These are phyloP conservation scores for Cercospora zeina DNA, from an alignment of 2,329 filamentous ascomycete genomes.

Conservation along the genomic window DNA sequence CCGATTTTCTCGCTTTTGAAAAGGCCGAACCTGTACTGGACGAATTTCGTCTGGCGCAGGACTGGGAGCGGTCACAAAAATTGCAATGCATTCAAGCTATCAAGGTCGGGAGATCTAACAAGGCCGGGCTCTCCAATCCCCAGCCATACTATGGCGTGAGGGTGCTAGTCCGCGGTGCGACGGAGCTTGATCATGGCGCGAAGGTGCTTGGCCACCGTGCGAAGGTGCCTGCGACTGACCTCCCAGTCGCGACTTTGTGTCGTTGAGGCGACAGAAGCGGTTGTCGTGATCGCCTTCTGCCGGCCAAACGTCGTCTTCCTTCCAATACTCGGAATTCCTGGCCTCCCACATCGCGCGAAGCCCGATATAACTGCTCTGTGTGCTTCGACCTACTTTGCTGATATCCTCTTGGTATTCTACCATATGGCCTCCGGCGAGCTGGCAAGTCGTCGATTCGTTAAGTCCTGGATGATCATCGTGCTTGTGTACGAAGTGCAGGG, in stretches of 20 bases:
- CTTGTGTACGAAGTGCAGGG: not conserved
- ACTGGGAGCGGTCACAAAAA: not conserved
- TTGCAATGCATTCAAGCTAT: not conserved
- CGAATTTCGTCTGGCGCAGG: not conserved
- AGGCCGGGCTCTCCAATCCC: not conserved
- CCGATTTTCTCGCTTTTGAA: not conserved
- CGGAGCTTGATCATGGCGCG: not conserved
- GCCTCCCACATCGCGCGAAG: not conserved
- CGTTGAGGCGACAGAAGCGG: not conserved
- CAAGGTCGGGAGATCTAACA: not conserved
- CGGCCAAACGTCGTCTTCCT: not conserved
- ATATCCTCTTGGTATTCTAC: not conserved
- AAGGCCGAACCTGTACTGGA: not conserved
- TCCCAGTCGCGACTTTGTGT: not conserved
- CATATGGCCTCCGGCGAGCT: not conserved
- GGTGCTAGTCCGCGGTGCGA: not conserved
- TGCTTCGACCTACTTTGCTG: not conserved
- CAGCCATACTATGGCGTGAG: not conserved
- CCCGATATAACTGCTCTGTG: not conserved
- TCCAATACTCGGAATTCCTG: not conserved
- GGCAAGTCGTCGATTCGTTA: not conserved
- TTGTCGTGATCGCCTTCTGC: not conserved
- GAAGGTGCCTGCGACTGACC: slow-evolving; percentile 6
- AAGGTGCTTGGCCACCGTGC: not conserved
- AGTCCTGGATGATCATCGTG: not conserved